Conservation (phyloP, 345 rosid genomes). For the Physaria fendleri region DNA sequence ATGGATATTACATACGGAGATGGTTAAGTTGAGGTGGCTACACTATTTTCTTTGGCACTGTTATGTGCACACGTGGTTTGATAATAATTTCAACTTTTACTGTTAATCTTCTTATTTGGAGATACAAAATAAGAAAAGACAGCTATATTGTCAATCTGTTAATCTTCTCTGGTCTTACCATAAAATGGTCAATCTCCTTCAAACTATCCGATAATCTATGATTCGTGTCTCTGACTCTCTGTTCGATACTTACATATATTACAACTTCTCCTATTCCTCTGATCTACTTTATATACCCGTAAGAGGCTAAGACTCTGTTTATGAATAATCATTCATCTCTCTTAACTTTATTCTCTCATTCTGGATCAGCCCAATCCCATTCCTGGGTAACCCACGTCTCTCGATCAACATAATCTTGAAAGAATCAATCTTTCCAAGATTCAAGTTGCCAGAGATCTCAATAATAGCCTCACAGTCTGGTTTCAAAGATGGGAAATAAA, state of each 20-base stretch:
- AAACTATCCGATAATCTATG: slow-evolving; percentile 14
- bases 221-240: no score
- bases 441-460: slow-evolving; percentile 10
- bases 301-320: slow-evolving; percentile 19
- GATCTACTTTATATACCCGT: slow-evolving; percentile 19
- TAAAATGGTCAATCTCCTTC: slow-evolving; percentile 2
- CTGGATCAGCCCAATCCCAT: not conserved
- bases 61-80: no score
- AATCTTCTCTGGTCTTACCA: not conserved
- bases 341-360: not conserved
- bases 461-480: not conserved
- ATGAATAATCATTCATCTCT: not conserved
- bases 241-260: not conserved
- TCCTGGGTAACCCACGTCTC: not conserved
- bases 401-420: slow-evolving; percentile 5
- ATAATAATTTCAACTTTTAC: no score
- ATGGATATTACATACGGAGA: no score
- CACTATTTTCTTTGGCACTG: no score
- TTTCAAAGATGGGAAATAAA: slow-evolving; percentile 9
- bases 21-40: no score
- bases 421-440: not conserved
- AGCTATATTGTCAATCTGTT: no score
- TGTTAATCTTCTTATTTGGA: no score
- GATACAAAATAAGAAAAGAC: no score
- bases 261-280: not conserved